A percentile compares a stretch with the other conserved stretches of the same genome.
Conservation (phyloP, 1,139 yeast species). For the Yamadazyma oceani region DNA sequence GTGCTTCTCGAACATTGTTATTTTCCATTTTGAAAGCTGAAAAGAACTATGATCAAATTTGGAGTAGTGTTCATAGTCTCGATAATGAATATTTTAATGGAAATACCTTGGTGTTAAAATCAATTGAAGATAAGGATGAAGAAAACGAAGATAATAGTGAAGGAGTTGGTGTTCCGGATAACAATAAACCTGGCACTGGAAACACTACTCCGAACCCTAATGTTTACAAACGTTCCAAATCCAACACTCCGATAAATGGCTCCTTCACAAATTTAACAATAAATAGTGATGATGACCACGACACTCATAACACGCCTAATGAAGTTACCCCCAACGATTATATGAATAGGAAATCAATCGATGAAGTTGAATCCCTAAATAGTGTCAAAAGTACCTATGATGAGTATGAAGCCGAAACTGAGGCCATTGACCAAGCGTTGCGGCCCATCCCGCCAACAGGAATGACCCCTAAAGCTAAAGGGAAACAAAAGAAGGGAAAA, state of each 20-base stretch:
- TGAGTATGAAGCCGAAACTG: constrained; percentile 16
- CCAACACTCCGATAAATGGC: constrained; percentile 7
- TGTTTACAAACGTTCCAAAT: neutral
- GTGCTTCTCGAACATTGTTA: constrained; percentile 54
- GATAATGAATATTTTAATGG: constrained; percentile 29
- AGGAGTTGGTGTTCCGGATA: neutral
- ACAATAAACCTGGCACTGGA: neutral
- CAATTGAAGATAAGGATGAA: constrained; percentile 19
- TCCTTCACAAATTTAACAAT: constrained; percentile 10
- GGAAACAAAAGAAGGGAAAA: constrained; percentile 55
- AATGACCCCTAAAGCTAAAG: constrained; percentile 58
- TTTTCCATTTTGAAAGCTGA: constrained; percentile 54
- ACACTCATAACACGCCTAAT: neutral
- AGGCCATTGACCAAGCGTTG: constrained; percentile 30
- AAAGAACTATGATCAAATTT: constrained; percentile 31
- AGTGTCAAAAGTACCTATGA: constrained; percentile 4
- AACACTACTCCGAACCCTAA: neutral
- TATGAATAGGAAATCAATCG: constrained; percentile 1
- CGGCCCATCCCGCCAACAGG: constrained; percentile 57
- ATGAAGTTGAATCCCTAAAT: constrained; percentile 4
- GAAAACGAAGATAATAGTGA: constrained; percentile 15
- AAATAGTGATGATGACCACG: constrained; percentile 6
- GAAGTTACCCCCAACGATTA: neutral
- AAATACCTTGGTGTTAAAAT: constrained; percentile 17
- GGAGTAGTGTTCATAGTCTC: constrained; percentile 33